Evolutionary conservation across 2,329 filamentous ascomycete genomes (phyloP), one percentile per base, ranked within the genome.

Genomic region (Gremmenia infestans): DNA sequence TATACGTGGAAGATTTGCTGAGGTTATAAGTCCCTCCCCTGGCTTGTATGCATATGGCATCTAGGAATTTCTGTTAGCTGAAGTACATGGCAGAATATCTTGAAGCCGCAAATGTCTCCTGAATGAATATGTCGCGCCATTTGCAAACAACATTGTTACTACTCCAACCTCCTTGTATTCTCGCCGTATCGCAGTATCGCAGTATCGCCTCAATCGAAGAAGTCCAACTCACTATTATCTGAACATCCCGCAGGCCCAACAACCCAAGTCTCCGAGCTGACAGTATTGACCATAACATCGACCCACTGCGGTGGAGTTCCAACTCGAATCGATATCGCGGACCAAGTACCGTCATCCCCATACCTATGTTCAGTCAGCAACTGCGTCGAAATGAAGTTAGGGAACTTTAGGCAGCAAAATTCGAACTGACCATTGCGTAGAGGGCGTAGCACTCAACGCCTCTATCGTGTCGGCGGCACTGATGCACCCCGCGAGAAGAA

Each of bases 281-380:
- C 78, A 5, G 87, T 91, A 65, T 85, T 89, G 51, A 86, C 77
- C 12, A 81, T 73, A 50, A 85, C 77, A 61, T 81, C 78, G 36
- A 83, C 73, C 54, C 73, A 71, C 65, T 82, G 79, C 23, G 71
- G 68, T 14, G 81, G 80, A 7, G 72, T 74, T 50, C 83, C 84
- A 19, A 80, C 76, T 63, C 74, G 80, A 57, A 91, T 75, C 12
- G 75, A 76, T 61, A 89, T 82, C 6, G 86, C 82, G 15, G 87
- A 90, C 88, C 88, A 92, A 60, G 78, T 78, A 9, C 87, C 87
- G 67, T 89, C 86, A 61, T 81, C 77, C 48, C 84, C 84, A 59
- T 81, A 78, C 82, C 81, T 84, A 53, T 12, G 23, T 3, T 11
- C 12, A 14, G 23, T 52, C 36, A 52, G 49, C 49, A 52, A 32